Evolutionary conservation across 306 rosid genomes (phyloP).

Genomic region (Cicer cuneatum): DNA sequence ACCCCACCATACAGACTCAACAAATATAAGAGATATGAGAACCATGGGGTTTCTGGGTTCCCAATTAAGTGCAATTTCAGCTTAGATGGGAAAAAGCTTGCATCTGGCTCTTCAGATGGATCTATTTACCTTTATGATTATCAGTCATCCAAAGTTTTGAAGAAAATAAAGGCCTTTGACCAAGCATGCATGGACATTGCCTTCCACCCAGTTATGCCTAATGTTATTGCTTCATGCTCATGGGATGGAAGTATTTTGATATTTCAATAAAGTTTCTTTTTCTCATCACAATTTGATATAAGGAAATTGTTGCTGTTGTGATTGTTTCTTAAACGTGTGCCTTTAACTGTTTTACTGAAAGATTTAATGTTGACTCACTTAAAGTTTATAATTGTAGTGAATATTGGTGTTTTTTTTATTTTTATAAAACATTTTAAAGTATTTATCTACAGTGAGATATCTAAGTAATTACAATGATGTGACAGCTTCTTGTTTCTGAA

Average conservation of each 20-base stretch:
- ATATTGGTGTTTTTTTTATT: not conserved
- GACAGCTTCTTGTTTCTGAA: constrained; percentile 27
- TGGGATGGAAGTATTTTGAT: constrained; percentile 84
- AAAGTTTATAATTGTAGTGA: constrained; percentile 1
- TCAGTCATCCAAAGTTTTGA: constrained; percentile 64
- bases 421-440: constrained; percentile 12
- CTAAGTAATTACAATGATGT: constrained; percentile 36
- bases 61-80: constrained; percentile 85
- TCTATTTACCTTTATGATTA: constrained; percentile 71
- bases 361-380: constrained; percentile 33
- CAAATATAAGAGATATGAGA: constrained; percentile 79
- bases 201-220: constrained; percentile 75
- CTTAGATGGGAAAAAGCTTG: constrained; percentile 72
- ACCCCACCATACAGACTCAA: constrained; percentile 84
- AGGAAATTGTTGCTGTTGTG: constrained; percentile 15
- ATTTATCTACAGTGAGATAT: constrained; percentile 27
- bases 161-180: constrained; percentile 75
- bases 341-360: constrained; percentile 12
- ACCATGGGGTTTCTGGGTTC: constrained; percentile 85
- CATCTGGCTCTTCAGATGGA: constrained; percentile 94
- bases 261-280: constrained; percentile 53
- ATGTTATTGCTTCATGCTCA: constrained; percentile 79
- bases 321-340: constrained; percentile 5
- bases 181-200: constrained; percentile 76
- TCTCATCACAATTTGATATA: constrained; percentile 3